Base-by-base conservation (phyloP, 345 rosid species). In the Balakata baccata region DNA sequence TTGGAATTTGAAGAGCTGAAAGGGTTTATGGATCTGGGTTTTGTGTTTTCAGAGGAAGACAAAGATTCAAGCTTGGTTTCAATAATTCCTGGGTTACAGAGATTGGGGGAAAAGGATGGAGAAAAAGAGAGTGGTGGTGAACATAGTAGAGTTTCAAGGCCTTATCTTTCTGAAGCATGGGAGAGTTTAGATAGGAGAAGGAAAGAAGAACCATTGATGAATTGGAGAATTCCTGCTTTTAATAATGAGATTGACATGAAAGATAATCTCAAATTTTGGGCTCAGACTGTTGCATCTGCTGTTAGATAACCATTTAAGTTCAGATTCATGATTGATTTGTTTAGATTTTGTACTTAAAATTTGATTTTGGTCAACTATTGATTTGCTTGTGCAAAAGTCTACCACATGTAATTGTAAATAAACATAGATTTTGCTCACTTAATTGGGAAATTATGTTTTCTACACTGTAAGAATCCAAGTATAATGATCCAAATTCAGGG, bases 121-220 rank as follows among this genome's bases (percentile, higher is more conserved):
- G 82, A 83, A 60, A 81, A 74, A 47, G 18, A 82, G 11, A 67
- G 54, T 13, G 25, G 10, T 3, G 5, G 29, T 37, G 75, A 82
- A 18, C 74, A 80, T 20, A 18, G 71, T 10, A 68, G 41, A 59
- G 77, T 87, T 69, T 50, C 81, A 6, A 90, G 97, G 77, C 94
- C 98, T 34, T 93, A 93, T 74, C 82, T 94, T 13, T 91, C 94
- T 3, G 97, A 91, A 82, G 88, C 96, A n/a, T 93, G 98, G 98
- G 92, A 84, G 16, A 80, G 51, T 75, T 59, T 61, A 73, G 86
- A 84, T 14, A 77, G 69, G 80, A 73, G 54, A 18, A 82, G 60
- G 78, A 81, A 68, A 66, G 81, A 86, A 70, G 78, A 82, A 22
- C 79, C 89, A 62, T 74, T 87, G 88, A 79, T 70, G 82, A 85